Conservation (phyloP, 805 yeast species). For the Barnettozyma populi region DNA sequence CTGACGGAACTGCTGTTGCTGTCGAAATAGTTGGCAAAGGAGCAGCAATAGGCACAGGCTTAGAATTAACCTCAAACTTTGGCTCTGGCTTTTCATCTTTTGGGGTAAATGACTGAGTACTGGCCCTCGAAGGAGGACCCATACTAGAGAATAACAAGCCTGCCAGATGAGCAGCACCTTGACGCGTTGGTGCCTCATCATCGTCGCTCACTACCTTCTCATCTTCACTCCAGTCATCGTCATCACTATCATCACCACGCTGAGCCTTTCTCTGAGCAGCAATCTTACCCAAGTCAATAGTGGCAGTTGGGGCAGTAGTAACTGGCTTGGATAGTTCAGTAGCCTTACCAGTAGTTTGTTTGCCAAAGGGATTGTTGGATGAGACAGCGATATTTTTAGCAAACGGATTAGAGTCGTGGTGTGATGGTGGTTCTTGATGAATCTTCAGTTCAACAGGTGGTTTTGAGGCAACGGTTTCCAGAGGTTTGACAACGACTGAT, state of each 20-base stretch:
- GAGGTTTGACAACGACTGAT: neutral
- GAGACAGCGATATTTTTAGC: constrained; percentile 19
- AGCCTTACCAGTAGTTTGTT: constrained; percentile 30
- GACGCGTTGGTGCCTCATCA: constrained; percentile 28
- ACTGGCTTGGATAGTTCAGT: constrained; percentile 12
- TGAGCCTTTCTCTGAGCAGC: constrained; percentile 72
- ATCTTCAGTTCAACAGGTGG: neutral
- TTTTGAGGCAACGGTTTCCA: neutral
- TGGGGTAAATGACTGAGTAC: constrained; percentile 19
- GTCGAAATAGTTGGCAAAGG: constrained; percentile 24
- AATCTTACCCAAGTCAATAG: constrained; percentile 52
- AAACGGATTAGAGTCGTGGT: constrained; percentile 26
- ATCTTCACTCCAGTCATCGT: constrained; percentile 31
- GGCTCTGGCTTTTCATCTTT: constrained; percentile 17
- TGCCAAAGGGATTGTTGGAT: constrained; percentile 55
- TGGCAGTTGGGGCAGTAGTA: neutral
- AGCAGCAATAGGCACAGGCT: constrained; percentile 23
- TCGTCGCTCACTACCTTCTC: constrained; percentile 29
- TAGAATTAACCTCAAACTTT: constrained; percentile 17
- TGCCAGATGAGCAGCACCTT: constrained; percentile 26
- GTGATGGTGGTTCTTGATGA: constrained; percentile 6
- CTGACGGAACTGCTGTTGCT: constrained; percentile 3
- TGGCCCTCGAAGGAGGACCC: constrained; percentile 22
- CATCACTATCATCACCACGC: constrained; percentile 38
- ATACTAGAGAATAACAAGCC: constrained; percentile 24